phyloP scores from a whole-genome alignment of 208 protist genomes.

The Trichomonas tenax region DNA sequence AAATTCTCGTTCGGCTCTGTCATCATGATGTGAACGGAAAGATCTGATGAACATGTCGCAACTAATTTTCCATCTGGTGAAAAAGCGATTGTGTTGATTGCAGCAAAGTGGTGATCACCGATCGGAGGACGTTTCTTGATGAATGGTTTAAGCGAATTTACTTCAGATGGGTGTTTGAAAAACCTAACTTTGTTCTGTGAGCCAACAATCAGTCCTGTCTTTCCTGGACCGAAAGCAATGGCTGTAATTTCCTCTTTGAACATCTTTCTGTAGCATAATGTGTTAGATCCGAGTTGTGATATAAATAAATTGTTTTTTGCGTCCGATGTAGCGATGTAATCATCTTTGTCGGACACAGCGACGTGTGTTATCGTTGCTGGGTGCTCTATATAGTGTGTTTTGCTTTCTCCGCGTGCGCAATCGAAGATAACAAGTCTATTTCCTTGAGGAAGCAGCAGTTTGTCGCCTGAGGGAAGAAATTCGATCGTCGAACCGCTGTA shows the following conservation, averaged over 20 bases:
- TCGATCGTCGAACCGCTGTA: not conserved
- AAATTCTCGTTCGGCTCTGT: not conserved
- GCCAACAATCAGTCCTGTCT: not conserved
- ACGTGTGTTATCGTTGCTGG: not conserved
- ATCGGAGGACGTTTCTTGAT: not conserved
- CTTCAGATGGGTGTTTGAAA: not conserved
- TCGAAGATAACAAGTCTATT: not conserved
- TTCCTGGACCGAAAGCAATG: not conserved
- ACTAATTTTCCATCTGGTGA: not conserved
- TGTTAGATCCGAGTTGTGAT: not conserved
- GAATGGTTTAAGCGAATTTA: not conserved
- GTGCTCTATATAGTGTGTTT: not conserved
- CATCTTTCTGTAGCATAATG: not conserved
- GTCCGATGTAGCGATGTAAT: not conserved
- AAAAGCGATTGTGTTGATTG: not conserved
- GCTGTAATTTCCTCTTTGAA: conserved; percentile 3
- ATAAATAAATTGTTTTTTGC: not conserved
- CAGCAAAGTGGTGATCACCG: not conserved
- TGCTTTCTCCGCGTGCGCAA: not conserved
- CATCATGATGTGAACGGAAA: not conserved
- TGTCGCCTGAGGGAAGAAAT: not conserved
- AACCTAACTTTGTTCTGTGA: not conserved
- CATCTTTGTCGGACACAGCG: not conserved
- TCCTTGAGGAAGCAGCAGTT: not conserved
- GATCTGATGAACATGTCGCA: not conserved